phyloP scores from a whole-genome alignment of 2,329 filamentous ascomycete genomes.

The Fusarium praegraminearum region DNA sequence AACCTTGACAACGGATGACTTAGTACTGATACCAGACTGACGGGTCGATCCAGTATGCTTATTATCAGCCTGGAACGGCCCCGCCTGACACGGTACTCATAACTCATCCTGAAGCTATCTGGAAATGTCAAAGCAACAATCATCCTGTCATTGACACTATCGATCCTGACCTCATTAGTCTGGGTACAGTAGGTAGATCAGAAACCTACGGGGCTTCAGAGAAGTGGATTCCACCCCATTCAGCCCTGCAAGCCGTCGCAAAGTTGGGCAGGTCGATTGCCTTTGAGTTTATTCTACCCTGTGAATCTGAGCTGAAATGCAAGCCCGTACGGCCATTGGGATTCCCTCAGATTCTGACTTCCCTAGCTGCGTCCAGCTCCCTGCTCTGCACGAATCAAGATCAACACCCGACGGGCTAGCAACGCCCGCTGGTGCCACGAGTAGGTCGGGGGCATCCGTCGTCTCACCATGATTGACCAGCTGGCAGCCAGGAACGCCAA shows the following conservation, averaged over 20 bases:
- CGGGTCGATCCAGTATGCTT: slow-evolving; percentile 16
- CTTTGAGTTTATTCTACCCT: slow-evolving; percentile 19
- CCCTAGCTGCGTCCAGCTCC: slow-evolving; percentile 41
- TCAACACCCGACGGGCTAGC: slow-evolving; percentile 23
- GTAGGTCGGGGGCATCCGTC: slow-evolving; percentile 28
- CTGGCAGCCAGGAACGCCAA: slow-evolving; percentile 37
- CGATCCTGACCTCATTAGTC: neutral
- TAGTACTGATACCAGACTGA: slow-evolving; percentile 24
- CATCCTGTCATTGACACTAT: slow-evolving; percentile 1
- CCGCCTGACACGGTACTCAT: slow-evolving; percentile 6
- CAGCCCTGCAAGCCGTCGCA: slow-evolving; percentile 42
- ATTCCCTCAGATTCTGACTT: slow-evolving; percentile 25
- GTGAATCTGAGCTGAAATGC: slow-evolving; percentile 37
- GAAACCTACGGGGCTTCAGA: slow-evolving; percentile 12
- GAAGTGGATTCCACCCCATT: slow-evolving; percentile 35
- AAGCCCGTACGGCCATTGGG: slow-evolving; percentile 39
- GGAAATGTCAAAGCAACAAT: neutral
- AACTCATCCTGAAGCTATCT: neutral
- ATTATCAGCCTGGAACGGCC: slow-evolving; percentile 13
- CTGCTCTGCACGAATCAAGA: slow-evolving; percentile 43
- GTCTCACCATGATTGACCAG: slow-evolving; percentile 41
- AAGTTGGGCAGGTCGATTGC: slow-evolving; percentile 13
- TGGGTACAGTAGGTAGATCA: neutral
- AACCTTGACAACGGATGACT: slow-evolving; percentile 15
- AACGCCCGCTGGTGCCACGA: slow-evolving; percentile 39